Base-by-base conservation (phyloP, 331 rosid species). In the Malus hybrid region DNA sequence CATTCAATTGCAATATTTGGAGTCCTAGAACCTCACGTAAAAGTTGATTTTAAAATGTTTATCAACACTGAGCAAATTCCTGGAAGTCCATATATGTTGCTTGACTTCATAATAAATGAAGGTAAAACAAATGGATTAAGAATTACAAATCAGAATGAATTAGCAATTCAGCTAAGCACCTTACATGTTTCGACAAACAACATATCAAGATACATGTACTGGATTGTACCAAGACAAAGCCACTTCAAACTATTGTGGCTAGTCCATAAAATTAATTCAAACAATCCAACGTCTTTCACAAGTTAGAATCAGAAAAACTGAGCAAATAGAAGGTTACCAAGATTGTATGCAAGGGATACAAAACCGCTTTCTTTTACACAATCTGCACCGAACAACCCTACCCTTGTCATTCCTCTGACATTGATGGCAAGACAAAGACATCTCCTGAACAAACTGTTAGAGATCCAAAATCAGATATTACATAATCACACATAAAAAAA, bases 321-420 rank as follows among this genome's bases (percentile, higher is more conserved):
- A 64, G 71, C 20, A 32, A 76, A 46, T 4, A 10, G 66, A 44
- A 6, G 9, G 66, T 48, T 87, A 93, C 98, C 96, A 93, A 6
- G 61, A 80, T 5, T 5, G 9, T 66, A 88, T 10, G 81, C 98
- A 93, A 27, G 65, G 85, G 29, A 85, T 0, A 75, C 97, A 93
- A 84, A 18, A 89, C 27, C 97, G 86, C 83, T 87, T 93, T 69
- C 81, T 77, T 29, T 71, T 83, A 64, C 98, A 93, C 0, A 0
- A 2, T 6, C 7, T 61, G 68, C 98, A 93, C 67, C 86, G 81
- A 32, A 93, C 91, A 69, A 90, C 93, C 52, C 65, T 42, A 39
- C 87, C 97, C 76, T 86, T 93, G 50, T 91, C 97, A 79, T 87
- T 90, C 83, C 95, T 90, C 85, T 91, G 96, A 65, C 98, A 91